phyloP scores from a whole-genome alignment of 345 rosid species.

The Salix caprea region DNA sequence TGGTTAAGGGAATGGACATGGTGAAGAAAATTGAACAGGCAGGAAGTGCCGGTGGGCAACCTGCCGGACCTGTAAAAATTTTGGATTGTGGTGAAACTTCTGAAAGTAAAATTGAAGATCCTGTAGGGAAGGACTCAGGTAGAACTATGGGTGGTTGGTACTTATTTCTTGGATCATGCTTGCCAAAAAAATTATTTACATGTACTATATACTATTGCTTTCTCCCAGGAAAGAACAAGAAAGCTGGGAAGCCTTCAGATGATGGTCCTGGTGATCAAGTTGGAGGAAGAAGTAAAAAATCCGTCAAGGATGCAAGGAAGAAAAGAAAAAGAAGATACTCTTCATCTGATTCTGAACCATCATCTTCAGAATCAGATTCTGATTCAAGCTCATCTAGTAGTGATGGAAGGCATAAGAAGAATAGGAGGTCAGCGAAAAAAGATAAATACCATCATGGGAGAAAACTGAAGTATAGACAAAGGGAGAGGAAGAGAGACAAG shows the following conservation, averaged over 20 bases:
- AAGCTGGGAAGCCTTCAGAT: constrained; percentile 45
- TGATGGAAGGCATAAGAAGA: constrained; percentile 64
- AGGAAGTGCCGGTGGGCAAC: constrained; percentile 67
- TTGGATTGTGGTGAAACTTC: constrained; percentile 66
- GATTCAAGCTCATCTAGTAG: constrained; percentile 75
- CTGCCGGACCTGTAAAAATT: constrained; percentile 55
- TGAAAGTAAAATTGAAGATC: constrained; percentile 45
- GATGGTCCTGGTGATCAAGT: constrained; percentile 48
- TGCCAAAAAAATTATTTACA: background rate
- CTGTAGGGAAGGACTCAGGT: constrained; percentile 55
- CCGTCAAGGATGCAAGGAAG: constrained; percentile 46
- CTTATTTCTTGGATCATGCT: background rate
- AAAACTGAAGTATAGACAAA: constrained; percentile 43
- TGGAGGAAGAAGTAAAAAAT: constrained; percentile 43
- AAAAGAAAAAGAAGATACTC: constrained; percentile 72
- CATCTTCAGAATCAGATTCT: constrained; percentile 47
- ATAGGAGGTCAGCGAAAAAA: constrained; percentile 53
- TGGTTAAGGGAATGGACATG: constrained; percentile 69
- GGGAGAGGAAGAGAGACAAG: constrained; percentile 43
- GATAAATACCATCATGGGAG: constrained; percentile 37
- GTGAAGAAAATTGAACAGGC: constrained; percentile 72
- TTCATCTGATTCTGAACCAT: constrained; percentile 19
- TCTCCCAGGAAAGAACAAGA: constrained; percentile 58
- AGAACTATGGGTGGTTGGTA: constrained; percentile 1
- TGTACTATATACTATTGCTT: constrained; percentile 10